Conservation (phyloP, 768 basidiomycete species). For the Boletales sp. region DNA sequence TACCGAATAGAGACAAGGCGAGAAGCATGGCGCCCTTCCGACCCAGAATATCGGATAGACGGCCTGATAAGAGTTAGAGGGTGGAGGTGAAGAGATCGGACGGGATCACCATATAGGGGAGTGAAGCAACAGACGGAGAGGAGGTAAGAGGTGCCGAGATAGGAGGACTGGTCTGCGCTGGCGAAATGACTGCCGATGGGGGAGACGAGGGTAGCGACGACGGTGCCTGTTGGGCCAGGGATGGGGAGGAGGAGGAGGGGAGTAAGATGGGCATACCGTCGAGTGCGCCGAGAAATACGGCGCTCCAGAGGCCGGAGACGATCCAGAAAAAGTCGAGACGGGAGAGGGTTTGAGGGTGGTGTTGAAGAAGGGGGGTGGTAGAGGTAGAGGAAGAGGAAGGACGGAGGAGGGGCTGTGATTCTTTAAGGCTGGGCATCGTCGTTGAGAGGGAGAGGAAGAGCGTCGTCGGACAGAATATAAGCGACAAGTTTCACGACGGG, state of each 20-base stretch:
- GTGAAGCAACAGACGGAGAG: constrained; percentile 90
- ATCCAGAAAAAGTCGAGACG: constrained; percentile 63
- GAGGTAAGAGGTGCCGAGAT: constrained; percentile 86
- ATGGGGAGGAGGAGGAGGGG: neutral
- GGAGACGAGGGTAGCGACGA: constrained; percentile 81
- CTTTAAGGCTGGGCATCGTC: constrained; percentile 36
- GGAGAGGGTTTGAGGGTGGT: constrained; percentile 42
- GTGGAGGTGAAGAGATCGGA: constrained; percentile 4
- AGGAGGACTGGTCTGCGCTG: constrained; percentile 75
- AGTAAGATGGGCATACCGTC: constrained; percentile 53
- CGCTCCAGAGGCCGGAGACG: constrained; percentile 75
- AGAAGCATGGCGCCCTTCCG: constrained; percentile 85
- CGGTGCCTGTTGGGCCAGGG: constrained; percentile 48
- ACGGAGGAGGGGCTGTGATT: constrained; percentile 56
- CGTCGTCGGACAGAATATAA: constrained; percentile 9
- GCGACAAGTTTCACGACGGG: constrained; percentile 12
- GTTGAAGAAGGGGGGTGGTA: constrained; percentile 25
- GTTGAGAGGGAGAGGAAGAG: constrained; percentile 2
- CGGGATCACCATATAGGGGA: constrained; percentile 70
- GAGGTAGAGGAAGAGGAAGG: constrained; percentile 38
- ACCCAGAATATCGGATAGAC: constrained; percentile 80
- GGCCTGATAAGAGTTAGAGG: constrained; percentile 46
- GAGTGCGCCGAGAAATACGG: constrained; percentile 79
- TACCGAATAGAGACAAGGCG: constrained; percentile 81
- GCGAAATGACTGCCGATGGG: constrained; percentile 85